Percentiles rank a stretch among this genome's conserved stretches.
Evolutionary conservation across 805 yeast species (phyloP).

Genomic region (Millerozyma miso): DNA sequence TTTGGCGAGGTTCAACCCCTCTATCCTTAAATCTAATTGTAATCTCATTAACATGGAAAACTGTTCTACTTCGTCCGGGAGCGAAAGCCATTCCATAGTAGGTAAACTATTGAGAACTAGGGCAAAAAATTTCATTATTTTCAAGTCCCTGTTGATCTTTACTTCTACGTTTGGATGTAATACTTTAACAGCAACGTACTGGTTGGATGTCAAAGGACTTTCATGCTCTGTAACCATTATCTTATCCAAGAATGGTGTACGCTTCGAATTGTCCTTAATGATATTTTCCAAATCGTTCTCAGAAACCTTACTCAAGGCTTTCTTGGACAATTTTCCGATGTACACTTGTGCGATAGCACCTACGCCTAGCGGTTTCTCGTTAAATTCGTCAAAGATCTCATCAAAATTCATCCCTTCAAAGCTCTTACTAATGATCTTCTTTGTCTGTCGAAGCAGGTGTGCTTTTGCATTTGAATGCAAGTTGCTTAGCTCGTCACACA

Average conservation of each 20-base stretch:
- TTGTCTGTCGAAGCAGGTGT: constrained; percentile 64
- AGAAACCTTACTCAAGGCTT: constrained; percentile 35
- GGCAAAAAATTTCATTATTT: constrained; percentile 82
- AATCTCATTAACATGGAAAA: constrained; percentile 80
- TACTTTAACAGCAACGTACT: constrained; percentile 83
- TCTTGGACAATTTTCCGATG: constrained; percentile 56
- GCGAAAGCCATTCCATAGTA: constrained; percentile 95
- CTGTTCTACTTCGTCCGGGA: constrained; percentile 91
- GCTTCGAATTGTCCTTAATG: constrained; percentile 11
- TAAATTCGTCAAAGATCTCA: constrained; percentile 76
- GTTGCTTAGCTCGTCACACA: constrained; percentile 72
- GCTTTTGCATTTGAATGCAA: constrained; percentile 80
- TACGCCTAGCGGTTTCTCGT: constrained; percentile 80
- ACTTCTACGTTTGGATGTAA: constrained; percentile 82
- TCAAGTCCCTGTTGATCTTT: constrained; percentile 73
- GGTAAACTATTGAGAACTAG: constrained; percentile 66
- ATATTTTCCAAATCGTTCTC: constrained; percentile 18
- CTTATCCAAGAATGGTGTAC: constrained; percentile 23
- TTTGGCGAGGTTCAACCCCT: constrained; percentile 70
- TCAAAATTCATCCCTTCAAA: constrained; percentile 56
- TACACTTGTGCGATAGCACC: constrained; percentile 99
- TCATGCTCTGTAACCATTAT: constrained; percentile 32
- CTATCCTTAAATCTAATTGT: constrained; percentile 87
- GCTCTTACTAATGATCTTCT: constrained; percentile 51
- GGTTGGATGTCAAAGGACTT: constrained; percentile 35